These are phyloP conservation scores for Xylaria curta DNA, from an alignment of 495 filamentous ascomycete genomes.

Conservation along the genomic window DNA sequence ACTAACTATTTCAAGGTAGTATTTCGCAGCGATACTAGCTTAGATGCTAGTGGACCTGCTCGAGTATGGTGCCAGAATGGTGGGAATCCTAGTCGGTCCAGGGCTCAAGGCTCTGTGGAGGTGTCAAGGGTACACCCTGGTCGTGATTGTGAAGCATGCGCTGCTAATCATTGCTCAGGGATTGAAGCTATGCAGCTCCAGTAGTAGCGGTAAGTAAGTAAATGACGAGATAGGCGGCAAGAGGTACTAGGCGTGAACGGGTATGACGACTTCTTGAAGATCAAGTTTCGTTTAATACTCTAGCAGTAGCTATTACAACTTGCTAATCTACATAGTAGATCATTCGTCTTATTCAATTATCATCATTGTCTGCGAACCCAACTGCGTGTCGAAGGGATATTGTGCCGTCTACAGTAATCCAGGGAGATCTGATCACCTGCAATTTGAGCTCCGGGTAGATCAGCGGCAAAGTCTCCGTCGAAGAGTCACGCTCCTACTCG, in stretches of 20 bases:
- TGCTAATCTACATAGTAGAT: not conserved
- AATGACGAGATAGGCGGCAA: constrained; percentile 12
- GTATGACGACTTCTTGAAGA: not conserved
- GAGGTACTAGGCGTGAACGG: not conserved
- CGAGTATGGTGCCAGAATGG: constrained; percentile 32
- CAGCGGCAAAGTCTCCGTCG: constrained; percentile 26
- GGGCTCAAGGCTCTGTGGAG: constrained; percentile 35
- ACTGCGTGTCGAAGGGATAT: not conserved
- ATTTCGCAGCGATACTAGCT: constrained; percentile 23
- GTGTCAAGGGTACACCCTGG: constrained; percentile 41
- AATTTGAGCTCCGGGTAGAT: constrained; percentile 12
- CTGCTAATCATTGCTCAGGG: constrained; percentile 44
- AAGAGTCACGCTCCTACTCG: constrained; percentile 8
- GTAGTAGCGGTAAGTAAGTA: constrained; percentile 7
- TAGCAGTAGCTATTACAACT: not conserved
- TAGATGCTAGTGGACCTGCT: constrained; percentile 22
- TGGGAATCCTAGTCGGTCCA: constrained; percentile 27
- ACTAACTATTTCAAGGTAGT: constrained; percentile 25
- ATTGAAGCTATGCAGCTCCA: constrained; percentile 28
- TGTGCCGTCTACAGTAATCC: not conserved
- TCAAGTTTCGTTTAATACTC: not conserved
- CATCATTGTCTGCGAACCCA: not conserved
- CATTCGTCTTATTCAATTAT: constrained; percentile 11
- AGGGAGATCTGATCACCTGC: constrained; percentile 15
- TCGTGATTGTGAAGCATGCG: constrained; percentile 42